Conservation (phyloP, 139 green algal species). For the Micromonas pusilla region DNA sequence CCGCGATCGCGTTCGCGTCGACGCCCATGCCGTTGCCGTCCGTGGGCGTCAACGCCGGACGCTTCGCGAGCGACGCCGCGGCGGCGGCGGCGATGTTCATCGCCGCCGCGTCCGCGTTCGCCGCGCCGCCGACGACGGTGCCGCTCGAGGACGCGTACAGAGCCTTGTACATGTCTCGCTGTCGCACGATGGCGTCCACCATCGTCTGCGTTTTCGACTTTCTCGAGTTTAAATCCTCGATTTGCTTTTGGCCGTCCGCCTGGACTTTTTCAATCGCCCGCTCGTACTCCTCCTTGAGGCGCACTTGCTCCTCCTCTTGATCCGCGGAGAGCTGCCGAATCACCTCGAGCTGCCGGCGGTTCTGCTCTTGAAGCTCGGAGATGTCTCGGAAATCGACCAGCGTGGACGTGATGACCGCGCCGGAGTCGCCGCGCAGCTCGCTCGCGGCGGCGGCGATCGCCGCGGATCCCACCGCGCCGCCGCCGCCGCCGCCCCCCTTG, state of each 20-base stretch:
- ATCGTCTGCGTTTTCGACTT: slow-evolving; percentile 19
- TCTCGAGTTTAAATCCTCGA: neutral
- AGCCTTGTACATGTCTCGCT: slow-evolving; percentile 32
- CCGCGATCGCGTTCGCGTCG: neutral
- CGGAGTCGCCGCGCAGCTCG: neutral
- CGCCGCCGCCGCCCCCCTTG: neutral
- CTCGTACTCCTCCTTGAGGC: slow-evolving; percentile 26
- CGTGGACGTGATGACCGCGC: slow-evolving; percentile 12
- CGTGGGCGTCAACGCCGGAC: neutral
- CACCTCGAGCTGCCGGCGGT: slow-evolving; percentile 24
- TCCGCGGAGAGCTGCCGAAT: slow-evolving; percentile 23
- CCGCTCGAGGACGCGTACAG: slow-evolving; percentile 15
- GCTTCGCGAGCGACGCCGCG: neutral
- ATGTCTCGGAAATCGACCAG: slow-evolving; percentile 24
- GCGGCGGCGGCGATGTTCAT: neutral
- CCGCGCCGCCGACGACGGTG: neutral
- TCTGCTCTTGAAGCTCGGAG: slow-evolving; percentile 24
- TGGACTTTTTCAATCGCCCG: neutral
- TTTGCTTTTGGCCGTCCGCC: neutral
- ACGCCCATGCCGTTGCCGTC: neutral
- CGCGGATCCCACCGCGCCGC: neutral
- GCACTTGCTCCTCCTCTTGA: neutral
- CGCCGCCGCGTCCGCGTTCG: neutral
- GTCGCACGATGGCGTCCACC: slow-evolving; percentile 23
- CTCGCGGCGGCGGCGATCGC: neutral